phyloP scores from a whole-genome alignment of 495 filamentous ascomycete species.

The Rostrohypoxylon terebratum region DNA sequence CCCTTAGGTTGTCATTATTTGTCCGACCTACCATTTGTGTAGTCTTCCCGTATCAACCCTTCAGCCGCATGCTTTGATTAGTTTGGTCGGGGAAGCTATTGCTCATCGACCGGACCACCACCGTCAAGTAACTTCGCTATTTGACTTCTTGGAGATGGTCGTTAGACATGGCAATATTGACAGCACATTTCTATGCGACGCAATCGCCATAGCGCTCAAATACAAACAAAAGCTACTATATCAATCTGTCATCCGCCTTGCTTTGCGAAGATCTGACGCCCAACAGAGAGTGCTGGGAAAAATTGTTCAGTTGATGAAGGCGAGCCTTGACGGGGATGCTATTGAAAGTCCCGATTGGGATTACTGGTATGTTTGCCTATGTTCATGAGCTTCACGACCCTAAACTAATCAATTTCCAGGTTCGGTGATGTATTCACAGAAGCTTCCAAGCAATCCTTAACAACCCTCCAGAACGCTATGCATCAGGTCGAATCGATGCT shows the following conservation, averaged over 20 bases:
- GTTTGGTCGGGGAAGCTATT: neutral
- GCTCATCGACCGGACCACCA: neutral
- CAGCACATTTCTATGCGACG: neutral
- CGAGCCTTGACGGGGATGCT: neutral
- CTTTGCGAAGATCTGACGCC: neutral
- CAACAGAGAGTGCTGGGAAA: neutral
- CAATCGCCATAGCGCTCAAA: neutral
- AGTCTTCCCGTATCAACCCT: neutral
- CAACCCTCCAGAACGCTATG: neutral
- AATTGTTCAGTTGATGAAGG: slow-evolving; percentile 4
- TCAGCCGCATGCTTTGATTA: neutral
- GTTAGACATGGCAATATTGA: neutral
- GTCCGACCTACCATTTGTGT: neutral
- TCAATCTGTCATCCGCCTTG: neutral
- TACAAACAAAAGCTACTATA: neutral
- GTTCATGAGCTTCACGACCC: neutral
- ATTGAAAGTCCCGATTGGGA: slow-evolving; percentile 10
- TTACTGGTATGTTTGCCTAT: slow-evolving; percentile 12
- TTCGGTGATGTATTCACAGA: slow-evolving; percentile 2
- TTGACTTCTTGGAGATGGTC: neutral
- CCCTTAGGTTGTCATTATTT: slow-evolving; percentile 25
- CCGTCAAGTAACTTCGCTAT: neutral
- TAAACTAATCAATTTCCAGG: slow-evolving; percentile 24
- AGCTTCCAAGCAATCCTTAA: neutral
- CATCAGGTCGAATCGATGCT: neutral